Evolutionary conservation across 192 early-diverging fungal genomes (phyloP).

Genomic region (Rhizophagus clarus): DNA sequence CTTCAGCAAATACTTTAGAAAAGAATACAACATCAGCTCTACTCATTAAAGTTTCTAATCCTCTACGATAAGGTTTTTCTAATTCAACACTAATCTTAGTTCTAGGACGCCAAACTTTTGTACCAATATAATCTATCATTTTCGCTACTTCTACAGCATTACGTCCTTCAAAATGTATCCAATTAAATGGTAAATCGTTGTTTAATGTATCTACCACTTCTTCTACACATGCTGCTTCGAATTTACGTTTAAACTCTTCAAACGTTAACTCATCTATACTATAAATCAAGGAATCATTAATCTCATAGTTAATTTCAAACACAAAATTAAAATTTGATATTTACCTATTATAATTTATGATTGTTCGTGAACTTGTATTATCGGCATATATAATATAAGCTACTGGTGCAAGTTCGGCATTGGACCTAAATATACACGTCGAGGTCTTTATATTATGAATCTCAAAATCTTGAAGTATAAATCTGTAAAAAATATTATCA

Average conservation of each 20-base stretch:
- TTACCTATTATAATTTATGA: constrained; percentile 63
- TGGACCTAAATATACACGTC: constrained; percentile 45
- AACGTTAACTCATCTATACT: constrained; percentile 60
- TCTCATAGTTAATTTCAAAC: neutral
- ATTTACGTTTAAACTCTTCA: constrained; percentile 54
- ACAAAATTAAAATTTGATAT: constrained; percentile 4
- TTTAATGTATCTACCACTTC: constrained; percentile 30
- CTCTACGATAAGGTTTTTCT: constrained; percentile 64
- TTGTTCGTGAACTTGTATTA: constrained; percentile 56
- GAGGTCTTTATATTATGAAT: constrained; percentile 46
- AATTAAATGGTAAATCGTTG: constrained; percentile 44
- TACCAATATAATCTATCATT: constrained; percentile 60
- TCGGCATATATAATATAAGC: constrained; percentile 63
- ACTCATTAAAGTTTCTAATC: constrained; percentile 57
- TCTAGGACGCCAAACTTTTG: constrained; percentile 46
- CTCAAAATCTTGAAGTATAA: constrained; percentile 41
- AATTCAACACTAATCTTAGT: constrained; percentile 69
- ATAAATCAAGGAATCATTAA: neutral
- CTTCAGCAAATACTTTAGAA: constrained; percentile 64
- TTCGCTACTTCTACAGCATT: constrained; percentile 50
- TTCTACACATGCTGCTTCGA: constrained; percentile 38
- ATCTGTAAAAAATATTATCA: constrained; percentile 30
- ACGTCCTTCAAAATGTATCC: constrained; percentile 73
- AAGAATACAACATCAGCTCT: constrained; percentile 67
- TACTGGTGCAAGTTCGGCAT: constrained; percentile 44